These are phyloP conservation scores for Arachis stenosperma DNA, from an alignment of 306 rosid species.

Conservation along the genomic window DNA sequence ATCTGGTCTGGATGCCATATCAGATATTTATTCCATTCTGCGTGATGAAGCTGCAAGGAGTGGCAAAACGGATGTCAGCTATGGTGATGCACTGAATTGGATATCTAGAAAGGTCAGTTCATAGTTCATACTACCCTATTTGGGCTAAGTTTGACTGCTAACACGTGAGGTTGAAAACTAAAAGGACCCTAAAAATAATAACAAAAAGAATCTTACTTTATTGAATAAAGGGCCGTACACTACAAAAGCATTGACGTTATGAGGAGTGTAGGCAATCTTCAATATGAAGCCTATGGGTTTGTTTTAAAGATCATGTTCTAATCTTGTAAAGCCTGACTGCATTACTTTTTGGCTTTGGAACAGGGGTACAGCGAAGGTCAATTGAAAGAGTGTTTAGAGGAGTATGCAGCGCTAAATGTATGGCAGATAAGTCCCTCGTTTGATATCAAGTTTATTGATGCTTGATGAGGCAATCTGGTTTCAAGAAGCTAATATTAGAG, in stretches of 20 bases:
- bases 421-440: constrained; percentile 98
- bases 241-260: background rate
- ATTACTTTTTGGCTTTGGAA: constrained; percentile 32
- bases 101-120: constrained; percentile 89
- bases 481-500: constrained; percentile 22
- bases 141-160: constrained; percentile 20
- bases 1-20: constrained; percentile 94
- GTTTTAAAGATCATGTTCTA: background rate
- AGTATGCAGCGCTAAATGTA: constrained; percentile 93
- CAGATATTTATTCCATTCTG: constrained; percentile 91
- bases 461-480: constrained; percentile 49
- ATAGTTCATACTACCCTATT: constrained; percentile 19
- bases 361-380: constrained; percentile 99
- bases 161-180: background rate
- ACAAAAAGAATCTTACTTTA: background rate
- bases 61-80: constrained; percentile 77
- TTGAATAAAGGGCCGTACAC: background rate
- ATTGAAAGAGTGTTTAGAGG: constrained; percentile 92
- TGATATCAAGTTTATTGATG: constrained; percentile 90
- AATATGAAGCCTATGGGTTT: background rate
- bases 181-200: background rate
- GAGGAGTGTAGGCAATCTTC: background rate
- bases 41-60: constrained; percentile 92
- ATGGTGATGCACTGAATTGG: constrained; percentile 91
- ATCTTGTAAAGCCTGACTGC: constrained; percentile 22